phyloP scores from a whole-genome alignment of 1,284 basidiomycete genomes.

The Ustanciosporium gigantosporum region DNA sequence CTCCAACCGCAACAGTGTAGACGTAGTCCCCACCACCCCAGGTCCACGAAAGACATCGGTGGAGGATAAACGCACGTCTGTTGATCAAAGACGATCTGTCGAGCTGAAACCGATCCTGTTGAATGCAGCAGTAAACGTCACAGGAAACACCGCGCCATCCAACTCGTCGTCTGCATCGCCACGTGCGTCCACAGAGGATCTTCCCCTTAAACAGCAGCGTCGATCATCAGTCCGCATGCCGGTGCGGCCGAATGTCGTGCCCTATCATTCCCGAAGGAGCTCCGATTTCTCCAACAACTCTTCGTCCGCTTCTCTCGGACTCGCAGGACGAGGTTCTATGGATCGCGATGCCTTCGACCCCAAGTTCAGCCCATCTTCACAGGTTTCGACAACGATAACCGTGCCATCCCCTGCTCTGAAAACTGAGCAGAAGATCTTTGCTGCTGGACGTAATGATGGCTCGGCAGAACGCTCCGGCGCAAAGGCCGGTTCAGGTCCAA shows the following conservation, averaged over 20 bases:
- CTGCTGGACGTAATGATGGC: too few relatives aligned
- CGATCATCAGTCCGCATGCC: slow-evolving; percentile 3
- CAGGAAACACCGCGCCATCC: background rate
- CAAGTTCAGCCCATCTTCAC: slow-evolving; percentile 19
- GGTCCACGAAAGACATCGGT: slow-evolving; percentile 5
- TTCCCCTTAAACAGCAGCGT: slow-evolving; percentile 12
- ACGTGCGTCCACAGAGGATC: background rate
- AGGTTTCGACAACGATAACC: slow-evolving; percentile 20
- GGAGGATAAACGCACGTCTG: slow-evolving; percentile 9
- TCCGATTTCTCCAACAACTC: slow-evolving; percentile 20
- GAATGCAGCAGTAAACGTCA: slow-evolving; percentile 3
- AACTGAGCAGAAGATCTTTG: background rate
- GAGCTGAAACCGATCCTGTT: slow-evolving; percentile 31
- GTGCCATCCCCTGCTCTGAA: slow-evolving; percentile 25
- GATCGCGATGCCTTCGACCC: slow-evolving; percentile 14
- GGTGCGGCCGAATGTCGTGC: slow-evolving; percentile 25
- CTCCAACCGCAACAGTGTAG: slow-evolving; percentile 18
- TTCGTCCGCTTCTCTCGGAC: slow-evolving; percentile 9
- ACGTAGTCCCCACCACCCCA: background rate
- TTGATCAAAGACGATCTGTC: slow-evolving; percentile 20
- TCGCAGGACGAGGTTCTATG: slow-evolving; percentile 11
- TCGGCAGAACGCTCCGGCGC: too few relatives aligned
- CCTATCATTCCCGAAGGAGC: slow-evolving; percentile 24
- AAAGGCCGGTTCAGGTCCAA: background rate
- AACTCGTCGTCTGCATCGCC: background rate